A percentile compares a stretch with the other conserved stretches of the same genome.
Conservation (phyloP, 2,329 filamentous ascomycete species). For the Phaeosphaeria sp. region DNA sequence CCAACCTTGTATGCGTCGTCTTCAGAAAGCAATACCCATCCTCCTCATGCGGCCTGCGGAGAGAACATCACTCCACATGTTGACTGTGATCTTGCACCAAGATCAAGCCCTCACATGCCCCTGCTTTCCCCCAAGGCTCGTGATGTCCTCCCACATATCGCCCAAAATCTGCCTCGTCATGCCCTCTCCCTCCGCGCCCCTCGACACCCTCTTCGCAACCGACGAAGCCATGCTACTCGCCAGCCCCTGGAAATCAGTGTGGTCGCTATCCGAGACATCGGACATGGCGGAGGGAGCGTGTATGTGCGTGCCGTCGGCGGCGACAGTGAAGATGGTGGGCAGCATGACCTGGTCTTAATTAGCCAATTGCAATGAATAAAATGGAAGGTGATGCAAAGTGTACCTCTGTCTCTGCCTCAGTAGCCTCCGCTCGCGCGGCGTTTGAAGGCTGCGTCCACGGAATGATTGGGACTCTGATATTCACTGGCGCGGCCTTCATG, state of each 20-base stretch:
- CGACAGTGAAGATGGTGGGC: constrained; percentile 63
- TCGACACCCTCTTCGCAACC: constrained; percentile 40
- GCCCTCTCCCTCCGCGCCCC: constrained; percentile 46
- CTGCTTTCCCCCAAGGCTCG: constrained; percentile 44
- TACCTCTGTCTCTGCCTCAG: constrained; percentile 35
- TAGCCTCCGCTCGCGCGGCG: constrained; percentile 22
- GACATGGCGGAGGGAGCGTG: constrained; percentile 61
- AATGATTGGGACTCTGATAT: constrained; percentile 59
- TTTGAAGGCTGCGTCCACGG: constrained; percentile 28
- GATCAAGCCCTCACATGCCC: constrained; percentile 25
- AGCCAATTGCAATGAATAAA: background rate
- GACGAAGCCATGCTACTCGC: constrained; percentile 54
- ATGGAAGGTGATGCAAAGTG: background rate
- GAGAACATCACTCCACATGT: too few relatives aligned
- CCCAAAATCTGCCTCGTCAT: constrained; percentile 55
- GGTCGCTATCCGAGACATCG: constrained; percentile 64
- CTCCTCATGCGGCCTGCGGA: constrained; percentile 3
- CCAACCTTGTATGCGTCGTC: constrained; percentile 2
- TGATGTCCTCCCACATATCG: constrained; percentile 58
- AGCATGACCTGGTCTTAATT: constrained; percentile 54
- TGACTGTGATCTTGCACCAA: too few relatives aligned
- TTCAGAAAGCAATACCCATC: background rate
- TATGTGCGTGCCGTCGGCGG: constrained; percentile 56
- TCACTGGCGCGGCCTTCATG: constrained; percentile 39
- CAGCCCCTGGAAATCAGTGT: constrained; percentile 63